Percentiles rank a stretch among this genome's conserved stretches.
Conservation (phyloP, 2,329 filamentous ascomycete species). For the Stemphylium lycopersici region DNA sequence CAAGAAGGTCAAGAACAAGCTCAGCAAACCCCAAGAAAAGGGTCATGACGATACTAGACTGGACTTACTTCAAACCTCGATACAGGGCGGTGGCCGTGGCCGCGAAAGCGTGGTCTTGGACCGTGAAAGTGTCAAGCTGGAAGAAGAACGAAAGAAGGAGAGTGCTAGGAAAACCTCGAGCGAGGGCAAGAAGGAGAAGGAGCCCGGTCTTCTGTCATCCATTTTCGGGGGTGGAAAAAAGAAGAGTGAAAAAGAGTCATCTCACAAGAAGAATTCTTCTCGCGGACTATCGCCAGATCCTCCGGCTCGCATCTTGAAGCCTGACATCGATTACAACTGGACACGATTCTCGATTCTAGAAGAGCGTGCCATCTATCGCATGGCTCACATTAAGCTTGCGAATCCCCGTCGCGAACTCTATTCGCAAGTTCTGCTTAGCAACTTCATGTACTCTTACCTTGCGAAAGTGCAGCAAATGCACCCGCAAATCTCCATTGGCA, state of each 20-base stretch:
- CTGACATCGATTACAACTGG: slow-evolving; percentile 96
- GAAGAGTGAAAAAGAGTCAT: slow-evolving; percentile 77
- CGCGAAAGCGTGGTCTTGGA: slow-evolving; percentile 86
- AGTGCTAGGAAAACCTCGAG: slow-evolving; percentile 71
- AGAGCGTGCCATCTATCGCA: slow-evolving; percentile 95
- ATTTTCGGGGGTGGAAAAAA: slow-evolving; percentile 92
- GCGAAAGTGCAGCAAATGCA: slow-evolving; percentile 99
- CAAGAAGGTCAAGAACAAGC: slow-evolving; percentile 64
- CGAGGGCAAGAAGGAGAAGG: slow-evolving; percentile 84
- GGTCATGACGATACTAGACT: slow-evolving; percentile 78
- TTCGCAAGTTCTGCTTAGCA: slow-evolving; percentile 94
- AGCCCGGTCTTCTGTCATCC: slow-evolving; percentile 84
- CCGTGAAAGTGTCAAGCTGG: slow-evolving; percentile 74
- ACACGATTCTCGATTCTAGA: slow-evolving; percentile 93
- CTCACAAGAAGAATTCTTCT: slow-evolving; percentile 73
- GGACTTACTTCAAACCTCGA: slow-evolving; percentile 85
- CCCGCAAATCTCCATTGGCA: slow-evolving; percentile 89
- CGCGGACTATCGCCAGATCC: slow-evolving; percentile 80
- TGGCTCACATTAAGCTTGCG: slow-evolving; percentile 99
- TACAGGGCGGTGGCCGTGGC: slow-evolving; percentile 68
- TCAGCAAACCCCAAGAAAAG: slow-evolving; percentile 63
- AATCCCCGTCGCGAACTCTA: slow-evolving; percentile 90
- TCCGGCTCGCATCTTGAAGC: slow-evolving; percentile 71
- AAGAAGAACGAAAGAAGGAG: slow-evolving; percentile 84
- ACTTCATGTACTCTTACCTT: slow-evolving; percentile 99